These are phyloP conservation scores for Claviceps paspali DNA, from an alignment of 2,329 filamentous ascomycete genomes.

Conservation along the genomic window DNA sequence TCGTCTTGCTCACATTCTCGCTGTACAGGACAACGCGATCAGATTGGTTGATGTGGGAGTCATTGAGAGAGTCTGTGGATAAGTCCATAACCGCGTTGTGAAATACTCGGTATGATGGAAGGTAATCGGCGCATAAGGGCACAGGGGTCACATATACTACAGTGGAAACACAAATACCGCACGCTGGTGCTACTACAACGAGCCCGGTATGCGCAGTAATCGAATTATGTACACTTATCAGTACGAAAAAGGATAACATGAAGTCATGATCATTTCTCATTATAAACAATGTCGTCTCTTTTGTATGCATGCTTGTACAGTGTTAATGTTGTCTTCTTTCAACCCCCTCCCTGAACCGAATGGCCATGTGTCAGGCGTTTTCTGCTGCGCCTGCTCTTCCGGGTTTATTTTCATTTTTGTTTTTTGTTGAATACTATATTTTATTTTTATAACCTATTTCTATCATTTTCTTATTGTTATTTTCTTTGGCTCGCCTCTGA, in stretches of 20 bases:
- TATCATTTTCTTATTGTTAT: too few species aligned
- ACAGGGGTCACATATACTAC: neutral
- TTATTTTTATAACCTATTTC: too few species aligned
- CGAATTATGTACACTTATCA: neutral
- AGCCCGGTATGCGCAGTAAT: neutral
- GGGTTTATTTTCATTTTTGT: too few species aligned
- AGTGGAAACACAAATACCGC: too few species aligned
- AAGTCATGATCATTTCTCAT: neutral
- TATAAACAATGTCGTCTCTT: neutral
- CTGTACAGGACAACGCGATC: slow-evolving; percentile 74
- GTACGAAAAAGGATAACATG: neutral
- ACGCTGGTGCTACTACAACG: neutral
- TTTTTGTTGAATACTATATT: too few species aligned
- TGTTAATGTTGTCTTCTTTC: too few species aligned
- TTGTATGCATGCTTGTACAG: neutral
- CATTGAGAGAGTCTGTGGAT: slow-evolving; percentile 53
- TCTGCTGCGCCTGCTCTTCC: too few species aligned
- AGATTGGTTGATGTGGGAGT: slow-evolving; percentile 96
- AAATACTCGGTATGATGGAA: neutral
- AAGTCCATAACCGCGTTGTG: slow-evolving; percentile 41
- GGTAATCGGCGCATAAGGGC: neutral
- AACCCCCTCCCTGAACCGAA: too few species aligned
- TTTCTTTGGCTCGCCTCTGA: too few species aligned
- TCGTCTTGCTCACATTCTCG: neutral
- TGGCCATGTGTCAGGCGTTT: too few species aligned